Conservation (phyloP, 306 rosid genomes). For the Prosopis cineraria region DNA sequence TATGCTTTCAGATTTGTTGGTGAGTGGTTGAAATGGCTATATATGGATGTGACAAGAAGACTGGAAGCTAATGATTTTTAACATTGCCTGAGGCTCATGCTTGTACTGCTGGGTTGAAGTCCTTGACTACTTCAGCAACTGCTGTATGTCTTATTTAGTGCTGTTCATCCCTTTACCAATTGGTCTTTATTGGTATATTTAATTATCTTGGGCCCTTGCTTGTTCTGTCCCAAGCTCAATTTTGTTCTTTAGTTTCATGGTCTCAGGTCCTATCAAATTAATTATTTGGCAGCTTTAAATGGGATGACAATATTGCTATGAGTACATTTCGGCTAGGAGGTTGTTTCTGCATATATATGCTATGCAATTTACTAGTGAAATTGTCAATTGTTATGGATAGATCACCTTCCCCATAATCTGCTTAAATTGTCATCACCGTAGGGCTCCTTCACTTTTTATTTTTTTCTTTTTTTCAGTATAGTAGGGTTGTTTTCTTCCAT, state of each 20-base stretch:
- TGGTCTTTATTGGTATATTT: slow-evolving; percentile 8
- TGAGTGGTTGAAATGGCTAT: slow-evolving; percentile 96
- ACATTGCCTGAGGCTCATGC: slow-evolving; percentile 99
- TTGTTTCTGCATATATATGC: slow-evolving; percentile 22
- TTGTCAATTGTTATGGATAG: slow-evolving; percentile 13
- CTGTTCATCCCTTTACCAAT: slow-evolving; percentile 21
- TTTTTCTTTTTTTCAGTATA: background rate
- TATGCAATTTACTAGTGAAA: slow-evolving; percentile 1
- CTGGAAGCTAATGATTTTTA: slow-evolving; percentile 77
- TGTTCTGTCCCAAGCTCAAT: background rate
- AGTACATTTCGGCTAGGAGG: background rate
- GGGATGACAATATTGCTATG: slow-evolving; percentile 8
- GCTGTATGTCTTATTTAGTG: slow-evolving; percentile 63
- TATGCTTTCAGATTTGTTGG: slow-evolving; percentile 99
- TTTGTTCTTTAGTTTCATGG: background rate
- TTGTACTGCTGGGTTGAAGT: slow-evolving; percentile 98
- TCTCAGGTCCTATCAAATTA: background rate
- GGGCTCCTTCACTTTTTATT: background rate
- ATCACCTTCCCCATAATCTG: background rate
- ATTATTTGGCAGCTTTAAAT: slow-evolving; percentile 23
- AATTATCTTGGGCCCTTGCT: background rate
- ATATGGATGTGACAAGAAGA: slow-evolving; percentile 84
- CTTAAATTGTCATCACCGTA: slow-evolving; percentile 1
- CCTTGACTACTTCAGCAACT: slow-evolving; percentile 91
- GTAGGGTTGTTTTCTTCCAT: slow-evolving; percentile 25